Evolutionary conservation across 257 asterid species (phyloP), one percentile per base, ranked within the genome.

Genomic region (Linderniella brevidens): DNA sequence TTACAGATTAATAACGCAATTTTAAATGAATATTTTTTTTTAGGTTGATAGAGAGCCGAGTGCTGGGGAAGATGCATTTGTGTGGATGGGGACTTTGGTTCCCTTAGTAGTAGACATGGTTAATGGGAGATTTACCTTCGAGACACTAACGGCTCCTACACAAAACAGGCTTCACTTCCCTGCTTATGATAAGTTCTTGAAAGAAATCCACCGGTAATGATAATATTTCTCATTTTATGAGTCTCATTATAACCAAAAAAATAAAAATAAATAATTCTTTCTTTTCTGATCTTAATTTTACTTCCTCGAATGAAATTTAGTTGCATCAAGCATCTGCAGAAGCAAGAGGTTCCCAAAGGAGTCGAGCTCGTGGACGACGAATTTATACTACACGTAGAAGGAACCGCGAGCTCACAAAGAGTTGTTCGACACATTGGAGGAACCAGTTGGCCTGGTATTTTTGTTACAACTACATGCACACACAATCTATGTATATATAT

Each of bases 361-460:
- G 70, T 64, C 18, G 86, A 70, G 40, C 52, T 83, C 15, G 75
- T 50, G 4, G 93, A 76, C 41, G 90, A 83, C 56, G 95, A 87
- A 60, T 72, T 76, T 50, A 76, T 87, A 55, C 62, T 87, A 53
- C 93, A 87, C 8, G 95, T 87, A 9, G 95, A 87, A 64, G 97
- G 97, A 17, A 87, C 93, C 35, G 79, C 72, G 38, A 67, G 76
- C 58, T 68, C 93, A 1, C 80, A 80, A 39, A 74, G 97, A 73
- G 86, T 83, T 36, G 80, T 87, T 48, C 92, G 97, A 25, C 97
- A 87, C 44, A 87, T 87, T 12, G 90, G 93, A n/a, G 93, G 93
- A 63, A 76, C 92, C 46, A 83, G 95, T 54, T 83, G 95, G 95
- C 93, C 93, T 14, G 97, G 97, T 87, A n/a, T n/a, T n/a, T n/a